Base-by-base conservation (phyloP, 1,139 yeast genomes). In the Suhomyces bolitotheri region DNA sequence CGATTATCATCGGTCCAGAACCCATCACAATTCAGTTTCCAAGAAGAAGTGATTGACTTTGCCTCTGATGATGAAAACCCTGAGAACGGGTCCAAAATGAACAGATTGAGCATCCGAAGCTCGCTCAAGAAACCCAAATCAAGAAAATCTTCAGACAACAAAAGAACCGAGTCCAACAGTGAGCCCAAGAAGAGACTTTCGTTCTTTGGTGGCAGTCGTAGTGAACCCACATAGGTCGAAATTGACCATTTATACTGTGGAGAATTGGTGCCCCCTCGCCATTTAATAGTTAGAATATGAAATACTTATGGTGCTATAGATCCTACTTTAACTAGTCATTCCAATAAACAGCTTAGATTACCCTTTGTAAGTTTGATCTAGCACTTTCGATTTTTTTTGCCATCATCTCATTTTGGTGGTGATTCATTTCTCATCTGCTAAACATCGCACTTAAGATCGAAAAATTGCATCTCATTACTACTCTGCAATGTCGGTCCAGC, bases 11-110 rank as follows among this genome's bases (percentile, higher is more conserved):
- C 64, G 2, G 47, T 52, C 11, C 67, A 60, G 26, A 57, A 55
- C 20, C 71, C 69, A 2, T 48, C 64, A 2, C 60, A 54, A 31
- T 49, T 68, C 30, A 60, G 54, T 29, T 61, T 70, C 26, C 65
- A 66, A 45, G 75, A 71, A 46, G 73, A 71, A 42, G 71, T 70
- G 6, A 63, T 71, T 31, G 76, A 71, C 44, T 71, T 69, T 58
- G 76, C 71, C 1, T 66, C 73, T 4, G 76, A 71, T 46, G 76
- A 71, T 45, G 76, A 71, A 41, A 64, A 64, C 38, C 68, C 71
- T 2, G 66, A 56, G 5, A 58, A 64, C 39, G 58, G 58, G 13
- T 64, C 71, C 1, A 51, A 54, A 25, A 66, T 71, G 75, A 71
- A 55, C 46, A 50, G 76, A 23, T 47, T 71, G 22, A 60, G 72